phyloP scores from a whole-genome alignment of 2,329 filamentous ascomycete species.

The Blumeriella jaapii region DNA sequence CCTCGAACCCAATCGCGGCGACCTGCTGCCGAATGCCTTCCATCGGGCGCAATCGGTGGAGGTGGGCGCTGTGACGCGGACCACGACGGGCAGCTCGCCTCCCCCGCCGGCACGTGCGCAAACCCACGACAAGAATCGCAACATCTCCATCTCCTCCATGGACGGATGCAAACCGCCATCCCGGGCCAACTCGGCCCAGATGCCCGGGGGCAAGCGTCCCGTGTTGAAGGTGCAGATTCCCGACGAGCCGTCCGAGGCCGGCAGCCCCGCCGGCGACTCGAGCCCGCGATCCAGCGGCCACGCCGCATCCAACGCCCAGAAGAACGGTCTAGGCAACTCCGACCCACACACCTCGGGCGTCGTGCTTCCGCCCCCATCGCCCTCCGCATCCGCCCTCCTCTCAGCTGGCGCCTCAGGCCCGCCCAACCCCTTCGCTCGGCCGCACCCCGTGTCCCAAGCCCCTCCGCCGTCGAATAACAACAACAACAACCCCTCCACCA shows the following conservation, averaged over 20 bases:
- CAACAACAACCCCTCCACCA: constrained; percentile 24
- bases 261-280: constrained; percentile 55
- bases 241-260: constrained; percentile 75
- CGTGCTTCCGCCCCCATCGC: constrained; percentile 85
- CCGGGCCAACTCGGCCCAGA: constrained; percentile 64
- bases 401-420: constrained; percentile 88
- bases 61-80: constrained; percentile 42
- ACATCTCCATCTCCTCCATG: constrained; percentile 45
- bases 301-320: constrained; percentile 17
- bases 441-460: constrained; percentile 53
- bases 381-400: constrained; percentile 64
- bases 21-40: constrained; percentile 27
- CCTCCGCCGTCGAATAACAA: constrained; percentile 24
- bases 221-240: constrained; percentile 91
- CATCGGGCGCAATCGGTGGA: constrained; percentile 56
- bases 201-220: constrained; percentile 59
- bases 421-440: constrained; percentile 89
- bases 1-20: constrained; percentile 26
- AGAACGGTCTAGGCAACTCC: constrained; percentile 19
- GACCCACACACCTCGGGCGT: constrained; percentile 55
- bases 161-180: constrained; percentile 62
- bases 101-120: constrained; percentile 38
- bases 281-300: constrained; percentile 24
- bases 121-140: constrained; percentile 35
- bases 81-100: constrained; percentile 38